phyloP scores from a whole-genome alignment of 2,329 filamentous ascomycete species.

The Ustilaginoidea virens region DNA sequence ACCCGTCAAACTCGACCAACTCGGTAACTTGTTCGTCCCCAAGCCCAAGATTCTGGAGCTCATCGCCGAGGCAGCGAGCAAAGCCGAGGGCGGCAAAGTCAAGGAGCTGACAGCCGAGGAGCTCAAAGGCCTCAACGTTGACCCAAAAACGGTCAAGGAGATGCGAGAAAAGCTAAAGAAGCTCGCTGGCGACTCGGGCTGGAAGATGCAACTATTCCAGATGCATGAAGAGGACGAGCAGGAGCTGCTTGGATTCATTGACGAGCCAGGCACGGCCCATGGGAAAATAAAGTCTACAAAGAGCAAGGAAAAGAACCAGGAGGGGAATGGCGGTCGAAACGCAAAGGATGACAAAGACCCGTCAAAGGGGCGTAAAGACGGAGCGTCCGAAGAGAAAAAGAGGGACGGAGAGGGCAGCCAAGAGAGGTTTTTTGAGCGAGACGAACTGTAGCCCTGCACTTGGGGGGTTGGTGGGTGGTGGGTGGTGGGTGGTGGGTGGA shows the following conservation, averaged over 20 bases:
- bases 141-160: constrained; percentile 50
- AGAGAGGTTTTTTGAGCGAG: constrained; percentile 31
- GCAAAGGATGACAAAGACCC: constrained; percentile 10
- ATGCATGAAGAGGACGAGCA: constrained; percentile 34
- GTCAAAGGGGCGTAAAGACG: background rate
- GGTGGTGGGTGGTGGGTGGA: too few relatives aligned
- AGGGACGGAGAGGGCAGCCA: constrained; percentile 25
- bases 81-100: constrained; percentile 45
- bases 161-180: constrained; percentile 53
- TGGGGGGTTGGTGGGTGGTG: too few relatives aligned
- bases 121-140: constrained; percentile 51
- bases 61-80: constrained; percentile 27
- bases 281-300: constrained; percentile 9
- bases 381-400: constrained; percentile 1
- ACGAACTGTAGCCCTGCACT: constrained; percentile 3
- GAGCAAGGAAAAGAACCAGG: constrained; percentile 11
- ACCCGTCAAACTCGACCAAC: constrained; percentile 24
- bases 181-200: constrained; percentile 54
- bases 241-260: constrained; percentile 57
- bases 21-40: constrained; percentile 13
- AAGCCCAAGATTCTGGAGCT: constrained; percentile 17
- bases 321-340: constrained; percentile 9
- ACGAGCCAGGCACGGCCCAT: constrained; percentile 19
- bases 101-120: constrained; percentile 49
- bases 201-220: constrained; percentile 71